Evolutionary conservation across 2,329 filamentous ascomycete species (phyloP).

Genomic region (Penicillium sp.): DNA sequence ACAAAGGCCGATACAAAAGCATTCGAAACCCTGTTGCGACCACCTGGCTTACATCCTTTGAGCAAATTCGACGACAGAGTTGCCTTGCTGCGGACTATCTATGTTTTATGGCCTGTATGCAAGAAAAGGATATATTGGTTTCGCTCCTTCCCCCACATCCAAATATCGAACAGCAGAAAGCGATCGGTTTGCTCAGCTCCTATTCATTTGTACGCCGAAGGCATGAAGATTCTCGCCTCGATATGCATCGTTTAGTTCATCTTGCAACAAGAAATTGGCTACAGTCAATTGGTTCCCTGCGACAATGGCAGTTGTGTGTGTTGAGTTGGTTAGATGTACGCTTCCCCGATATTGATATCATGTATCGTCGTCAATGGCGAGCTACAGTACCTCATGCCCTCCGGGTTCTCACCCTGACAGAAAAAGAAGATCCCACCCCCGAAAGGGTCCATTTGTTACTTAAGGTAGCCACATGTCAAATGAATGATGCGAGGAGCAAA

Average conservation of each 20-base stretch:
- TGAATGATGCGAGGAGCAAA: slow-evolving; percentile 17
- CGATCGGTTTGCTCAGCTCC: slow-evolving; percentile 25
- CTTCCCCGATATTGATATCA: slow-evolving; percentile 14
- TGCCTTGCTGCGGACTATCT: slow-evolving; percentile 27
- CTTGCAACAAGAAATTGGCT: slow-evolving; percentile 33
- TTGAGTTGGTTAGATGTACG: slow-evolving; percentile 3
- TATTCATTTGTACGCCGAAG: slow-evolving; percentile 23
- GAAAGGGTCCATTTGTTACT: neutral
- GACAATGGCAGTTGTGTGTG: neutral
- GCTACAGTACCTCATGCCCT: slow-evolving; percentile 23
- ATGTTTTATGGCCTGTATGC: slow-evolving; percentile 33
- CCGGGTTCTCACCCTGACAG: neutral
- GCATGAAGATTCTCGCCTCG: slow-evolving; percentile 4
- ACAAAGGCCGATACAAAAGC: slow-evolving; percentile 27
- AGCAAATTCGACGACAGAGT: slow-evolving; percentile 24
- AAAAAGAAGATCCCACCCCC: neutral
- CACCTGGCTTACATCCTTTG: slow-evolving; percentile 39
- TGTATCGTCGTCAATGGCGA: slow-evolving; percentile 18
- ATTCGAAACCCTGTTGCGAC: slow-evolving; percentile 34
- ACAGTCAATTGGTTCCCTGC: neutral
- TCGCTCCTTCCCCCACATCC: slow-evolving; percentile 19
- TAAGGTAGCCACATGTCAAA: slow-evolving; percentile 12
- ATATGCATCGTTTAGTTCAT: slow-evolving; percentile 35
- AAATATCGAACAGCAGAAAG: slow-evolving; percentile 2
- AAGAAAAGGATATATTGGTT: slow-evolving; percentile 28